Evolutionary conservation across 345 rosid species (phyloP).

Genomic region (Pelargonium nanum): DNA sequence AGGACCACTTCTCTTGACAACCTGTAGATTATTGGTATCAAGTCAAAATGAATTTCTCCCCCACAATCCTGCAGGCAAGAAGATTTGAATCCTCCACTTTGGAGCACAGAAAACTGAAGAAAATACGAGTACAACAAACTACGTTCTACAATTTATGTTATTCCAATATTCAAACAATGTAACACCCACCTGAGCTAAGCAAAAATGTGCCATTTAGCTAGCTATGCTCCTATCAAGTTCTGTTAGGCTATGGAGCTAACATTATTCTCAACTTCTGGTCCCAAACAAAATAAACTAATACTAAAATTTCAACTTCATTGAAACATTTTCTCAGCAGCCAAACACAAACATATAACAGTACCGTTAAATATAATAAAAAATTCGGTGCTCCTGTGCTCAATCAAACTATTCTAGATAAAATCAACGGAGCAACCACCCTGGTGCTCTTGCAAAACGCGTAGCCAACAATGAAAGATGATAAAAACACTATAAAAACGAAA

Average conservation of each 20-base stretch:
- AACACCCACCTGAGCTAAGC: not conserved
- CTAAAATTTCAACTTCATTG: not conserved
- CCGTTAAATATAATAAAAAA: no score
- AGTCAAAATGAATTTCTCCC: not conserved
- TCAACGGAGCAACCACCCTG: not conserved
- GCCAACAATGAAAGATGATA: not conserved
- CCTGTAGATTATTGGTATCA: slow-evolving; percentile 32
- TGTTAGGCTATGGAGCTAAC: not conserved
- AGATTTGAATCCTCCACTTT: not conserved
- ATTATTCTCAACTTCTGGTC: not conserved
- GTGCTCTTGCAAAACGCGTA: no score
- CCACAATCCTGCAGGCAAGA: not conserved
- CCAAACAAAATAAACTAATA: not conserved
- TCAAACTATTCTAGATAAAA: not conserved
- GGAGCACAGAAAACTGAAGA: not conserved
- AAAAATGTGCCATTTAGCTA: not conserved
- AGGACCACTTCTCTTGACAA: slow-evolving; percentile 56
- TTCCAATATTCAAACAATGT: no score
- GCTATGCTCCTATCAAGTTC: not conserved
- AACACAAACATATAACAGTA: not conserved
- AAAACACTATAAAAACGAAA: not conserved
- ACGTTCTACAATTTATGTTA: no score
- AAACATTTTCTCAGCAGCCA: not conserved
- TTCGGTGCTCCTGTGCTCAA: not conserved
- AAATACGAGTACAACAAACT: no score